Evolutionary conservation across 2,329 filamentous ascomycete species (phyloP).

Genomic region (Calonectria fujianensis): DNA sequence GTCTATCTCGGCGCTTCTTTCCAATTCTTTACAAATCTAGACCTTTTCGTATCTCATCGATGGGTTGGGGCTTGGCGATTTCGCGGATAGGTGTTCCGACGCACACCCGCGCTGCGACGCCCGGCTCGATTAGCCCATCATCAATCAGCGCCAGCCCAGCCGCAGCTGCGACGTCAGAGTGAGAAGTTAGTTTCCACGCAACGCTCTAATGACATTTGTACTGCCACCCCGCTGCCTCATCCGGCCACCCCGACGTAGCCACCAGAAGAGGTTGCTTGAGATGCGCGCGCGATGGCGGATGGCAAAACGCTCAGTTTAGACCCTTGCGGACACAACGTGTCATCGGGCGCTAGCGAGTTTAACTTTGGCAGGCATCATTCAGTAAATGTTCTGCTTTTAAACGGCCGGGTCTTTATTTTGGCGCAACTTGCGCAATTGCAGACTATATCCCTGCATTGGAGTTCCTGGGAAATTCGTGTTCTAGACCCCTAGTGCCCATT

Average conservation of each 20-base stretch:
- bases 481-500: neutral
- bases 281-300: neutral
- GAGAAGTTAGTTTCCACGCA: neutral
- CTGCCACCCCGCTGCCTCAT: neutral
- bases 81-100: neutral
- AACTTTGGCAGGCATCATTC: neutral
- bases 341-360: neutral
- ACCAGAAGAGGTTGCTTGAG: neutral
- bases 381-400: neutral
- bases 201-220: neutral
- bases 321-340: neutral
- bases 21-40: neutral
- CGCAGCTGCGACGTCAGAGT: neutral
- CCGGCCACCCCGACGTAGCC: neutral
- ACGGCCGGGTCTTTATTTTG: neutral
- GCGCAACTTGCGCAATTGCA: neutral
- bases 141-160: neutral
- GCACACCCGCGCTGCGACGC: neutral
- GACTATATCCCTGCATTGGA: neutral
- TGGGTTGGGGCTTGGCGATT: neutral
- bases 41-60: neutral
- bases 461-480: neutral
- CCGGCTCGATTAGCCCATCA: slow-evolving; percentile 5
- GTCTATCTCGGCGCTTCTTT: neutral
- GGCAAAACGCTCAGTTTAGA: neutral